Evolutionary conservation across 2,329 filamentous ascomycete genomes (phyloP), one percentile per base, ranked within the genome.

Genomic region (Colletotrichum agaves): DNA sequence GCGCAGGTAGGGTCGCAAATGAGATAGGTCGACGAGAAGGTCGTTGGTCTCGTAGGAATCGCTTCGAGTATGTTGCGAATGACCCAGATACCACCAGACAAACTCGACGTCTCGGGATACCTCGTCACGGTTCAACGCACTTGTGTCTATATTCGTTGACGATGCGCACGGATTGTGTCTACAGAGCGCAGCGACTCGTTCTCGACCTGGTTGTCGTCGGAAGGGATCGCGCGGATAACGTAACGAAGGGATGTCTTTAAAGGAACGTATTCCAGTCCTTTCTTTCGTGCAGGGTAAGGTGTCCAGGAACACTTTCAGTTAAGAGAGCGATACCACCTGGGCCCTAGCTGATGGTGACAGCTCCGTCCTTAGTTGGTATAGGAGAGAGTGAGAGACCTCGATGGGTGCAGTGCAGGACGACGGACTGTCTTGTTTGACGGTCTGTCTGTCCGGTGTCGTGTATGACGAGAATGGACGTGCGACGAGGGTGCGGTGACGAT

Each of bases 221-320:
- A 65, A 63, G 44, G 60, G 52, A 44, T 67, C 69, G 69, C 67
- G 67, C 69, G 60, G 23, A 41, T 4, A 57, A 63, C 17, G 56
- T 59, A 68, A 71, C 52, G 67, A 70, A 61, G 52, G 56, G 39
- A 56, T 53, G 64, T 55, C 56, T 64, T 47, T 60, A 62, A 66
- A 78, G 72, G 74, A 81, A 80, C 80, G 80, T 82, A 65, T 82
- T 81, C 74, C 80, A 82, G 80, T 81, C 78, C 77, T 76, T 76
- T 75, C 71, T 50, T 50, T 71, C 73, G 46, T 59, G 55, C 59
- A 62, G 64, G 59, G 52, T 63, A 59, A 10, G 46, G 59, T 39
- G 21, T 67, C 53, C 19, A 47, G 43, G 35, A 37, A 52, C 49
- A 55, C 63, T 57, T 59, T 70, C 67, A 70, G 49, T 43, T 43